Conservation (phyloP, 202 grass and related monocot species). For the Dendrocalamus latiflorus region DNA sequence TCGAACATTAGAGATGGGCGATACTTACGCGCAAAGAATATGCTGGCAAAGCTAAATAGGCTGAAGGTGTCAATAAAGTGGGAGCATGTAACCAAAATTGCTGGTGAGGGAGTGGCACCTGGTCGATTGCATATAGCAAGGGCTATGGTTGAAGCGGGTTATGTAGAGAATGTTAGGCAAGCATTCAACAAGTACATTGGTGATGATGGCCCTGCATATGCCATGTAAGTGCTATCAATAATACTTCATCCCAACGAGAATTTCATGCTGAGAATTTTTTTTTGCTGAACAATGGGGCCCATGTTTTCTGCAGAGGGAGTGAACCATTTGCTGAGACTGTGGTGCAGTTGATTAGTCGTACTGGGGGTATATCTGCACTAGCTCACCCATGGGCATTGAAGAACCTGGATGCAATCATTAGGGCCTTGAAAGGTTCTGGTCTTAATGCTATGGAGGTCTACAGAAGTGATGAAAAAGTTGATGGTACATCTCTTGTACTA, state of each 20-base stretch:
- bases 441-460: constrained; percentile 92
- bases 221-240: constrained; percentile 45
- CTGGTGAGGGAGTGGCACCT: constrained; percentile 83
- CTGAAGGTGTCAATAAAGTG: constrained; percentile 66
- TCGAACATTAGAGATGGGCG: constrained; percentile 71
- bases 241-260: background rate
- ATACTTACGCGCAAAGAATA: constrained; percentile 68
- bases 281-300: background rate
- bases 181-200: constrained; percentile 87
- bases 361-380: constrained; percentile 73
- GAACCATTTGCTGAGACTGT: constrained; percentile 76
- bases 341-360: constrained; percentile 69
- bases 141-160: constrained; percentile 78
- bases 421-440: constrained; percentile 63
- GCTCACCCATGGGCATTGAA: constrained; percentile 95
- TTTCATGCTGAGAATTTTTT: constrained; percentile 12
- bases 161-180: constrained; percentile 73
- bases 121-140: constrained; percentile 76
- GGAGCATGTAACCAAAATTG: constrained; percentile 67
- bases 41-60: constrained; percentile 59
- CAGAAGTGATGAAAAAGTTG: constrained; percentile 80
- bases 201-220: constrained; percentile 79
- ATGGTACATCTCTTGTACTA: constrained; percentile 45
- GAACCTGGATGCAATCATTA: constrained; percentile 54
- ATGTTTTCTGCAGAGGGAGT: constrained; percentile 50